These are phyloP conservation scores for Chamaecrista fasciculata DNA, from an alignment of 306 rosid genomes.

Conservation along the genomic window DNA sequence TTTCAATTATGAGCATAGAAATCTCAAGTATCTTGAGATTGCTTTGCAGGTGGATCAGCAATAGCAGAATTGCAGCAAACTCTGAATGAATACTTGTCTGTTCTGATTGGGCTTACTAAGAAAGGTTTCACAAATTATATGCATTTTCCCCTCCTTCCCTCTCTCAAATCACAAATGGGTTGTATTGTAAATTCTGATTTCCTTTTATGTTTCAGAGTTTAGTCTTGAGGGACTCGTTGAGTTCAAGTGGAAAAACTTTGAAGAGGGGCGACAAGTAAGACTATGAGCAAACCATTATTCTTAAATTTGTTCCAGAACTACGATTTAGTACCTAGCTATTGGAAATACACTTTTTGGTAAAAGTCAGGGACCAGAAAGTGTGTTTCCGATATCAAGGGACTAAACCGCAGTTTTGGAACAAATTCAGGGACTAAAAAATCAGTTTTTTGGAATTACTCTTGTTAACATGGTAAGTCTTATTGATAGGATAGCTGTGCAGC, in stretches of 20 bases:
- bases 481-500: conserved; percentile 62
- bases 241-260: conserved; percentile 83
- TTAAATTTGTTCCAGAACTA: neutral
- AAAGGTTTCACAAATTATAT: conserved; percentile 53
- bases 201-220: conserved; percentile 46
- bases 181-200: conserved; percentile 14
- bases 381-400: no score
- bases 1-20: neutral
- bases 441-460: conserved; percentile 21
- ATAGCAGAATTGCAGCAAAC: conserved; percentile 59
- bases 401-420: no score
- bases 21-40: conserved; percentile 11
- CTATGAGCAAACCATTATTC: conserved; percentile 5
- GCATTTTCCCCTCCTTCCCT: neutral
- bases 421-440: no score
- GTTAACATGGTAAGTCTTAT: conserved; percentile 21
- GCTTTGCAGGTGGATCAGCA: conserved; percentile 74
- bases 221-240: conserved; percentile 61
- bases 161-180: neutral
- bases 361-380: no score
- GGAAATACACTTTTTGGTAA: no score
- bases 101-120: conserved; percentile 69
- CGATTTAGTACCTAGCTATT: no score
- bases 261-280: conserved; percentile 57
- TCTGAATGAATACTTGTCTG: conserved; percentile 78